Conservation (phyloP, 345 rosid genomes). For the Camelina laxa region DNA sequence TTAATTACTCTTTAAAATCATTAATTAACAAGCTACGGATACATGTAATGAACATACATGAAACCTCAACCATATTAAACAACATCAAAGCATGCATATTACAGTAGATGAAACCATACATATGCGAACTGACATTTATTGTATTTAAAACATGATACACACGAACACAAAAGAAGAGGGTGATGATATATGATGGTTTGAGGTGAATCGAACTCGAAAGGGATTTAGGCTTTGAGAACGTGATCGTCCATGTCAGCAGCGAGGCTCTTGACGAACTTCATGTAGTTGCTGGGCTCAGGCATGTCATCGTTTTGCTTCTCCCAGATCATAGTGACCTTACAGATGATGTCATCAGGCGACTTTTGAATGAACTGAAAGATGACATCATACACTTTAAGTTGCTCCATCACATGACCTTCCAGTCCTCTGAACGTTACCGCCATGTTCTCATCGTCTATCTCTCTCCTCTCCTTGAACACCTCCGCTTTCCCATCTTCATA, state of each 20-base stretch:
- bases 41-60: slow-evolving; percentile 13
- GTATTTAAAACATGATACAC: background rate
- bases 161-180: slow-evolving; percentile 3
- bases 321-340: slow-evolving; percentile 47
- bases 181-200: background rate
- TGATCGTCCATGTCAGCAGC: slow-evolving; percentile 45
- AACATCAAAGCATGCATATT: slow-evolving; percentile 10
- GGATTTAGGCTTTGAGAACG: slow-evolving; percentile 39
- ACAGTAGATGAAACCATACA: slow-evolving; percentile 9
- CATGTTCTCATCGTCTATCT: slow-evolving; percentile 42
- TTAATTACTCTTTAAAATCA: background rate
- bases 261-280: slow-evolving; percentile 42
- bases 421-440: slow-evolving; percentile 40
- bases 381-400: slow-evolving; percentile 42
- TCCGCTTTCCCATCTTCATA: slow-evolving; percentile 42
- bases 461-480: slow-evolving; percentile 45
- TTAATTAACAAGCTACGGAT: background rate
- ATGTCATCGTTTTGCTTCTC: slow-evolving; percentile 40
- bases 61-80: slow-evolving; percentile 12
- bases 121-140: slow-evolving; percentile 13
- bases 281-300: slow-evolving; percentile 46
- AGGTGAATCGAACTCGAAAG: background rate
- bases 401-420: slow-evolving; percentile 44
- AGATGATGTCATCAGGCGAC: slow-evolving; percentile 33
- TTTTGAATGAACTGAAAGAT: slow-evolving; percentile 41